Evolutionary conservation across 2,329 filamentous ascomycete genomes (phyloP).

Genomic region (Geosmithia morbida): DNA sequence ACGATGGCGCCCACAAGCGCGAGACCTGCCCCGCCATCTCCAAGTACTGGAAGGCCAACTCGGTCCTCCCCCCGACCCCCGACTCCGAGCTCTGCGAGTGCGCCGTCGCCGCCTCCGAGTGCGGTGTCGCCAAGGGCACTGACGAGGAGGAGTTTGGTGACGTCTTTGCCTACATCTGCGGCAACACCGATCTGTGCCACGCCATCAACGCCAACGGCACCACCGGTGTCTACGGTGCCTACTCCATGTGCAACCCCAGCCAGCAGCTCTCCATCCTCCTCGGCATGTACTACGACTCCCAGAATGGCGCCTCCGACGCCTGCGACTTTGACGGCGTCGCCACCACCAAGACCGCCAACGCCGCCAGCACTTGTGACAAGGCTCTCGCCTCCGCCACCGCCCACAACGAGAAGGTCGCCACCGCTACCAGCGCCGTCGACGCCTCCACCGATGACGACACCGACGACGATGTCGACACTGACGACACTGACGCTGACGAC

Average conservation of each 20-base stretch:
- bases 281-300: constrained; percentile 54
- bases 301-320: constrained; percentile 37
- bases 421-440: constrained; percentile 22
- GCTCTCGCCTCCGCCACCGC: constrained; percentile 50
- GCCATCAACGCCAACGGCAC: constrained; percentile 56
- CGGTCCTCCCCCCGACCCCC: constrained; percentile 65
- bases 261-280: constrained; percentile 63
- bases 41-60: constrained; percentile 48
- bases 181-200: constrained; percentile 40
- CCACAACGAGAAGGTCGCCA: constrained; percentile 30
- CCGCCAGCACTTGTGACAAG: constrained; percentile 37
- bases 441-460: constrained; percentile 11
- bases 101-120: constrained; percentile 64
- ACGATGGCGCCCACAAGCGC: constrained; percentile 34
- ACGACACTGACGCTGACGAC: constrained; percentile 3
- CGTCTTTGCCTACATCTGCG: constrained; percentile 66
- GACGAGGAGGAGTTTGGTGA: constrained; percentile 43
- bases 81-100: constrained; percentile 70
- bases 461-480: constrained; percentile 12
- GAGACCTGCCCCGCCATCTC: constrained; percentile 50
- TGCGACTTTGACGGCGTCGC: constrained; percentile 63
- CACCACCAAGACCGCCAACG: constrained; percentile 30
- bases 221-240: constrained; percentile 58
- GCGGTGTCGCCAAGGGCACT: constrained; percentile 47
- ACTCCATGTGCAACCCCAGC: constrained; percentile 58